Percentiles rank a stretch among this genome's conserved stretches.
These are phyloP conservation scores for Areca catechu DNA, from an alignment of 176 grass and related monocot species.

Conservation along the genomic window DNA sequence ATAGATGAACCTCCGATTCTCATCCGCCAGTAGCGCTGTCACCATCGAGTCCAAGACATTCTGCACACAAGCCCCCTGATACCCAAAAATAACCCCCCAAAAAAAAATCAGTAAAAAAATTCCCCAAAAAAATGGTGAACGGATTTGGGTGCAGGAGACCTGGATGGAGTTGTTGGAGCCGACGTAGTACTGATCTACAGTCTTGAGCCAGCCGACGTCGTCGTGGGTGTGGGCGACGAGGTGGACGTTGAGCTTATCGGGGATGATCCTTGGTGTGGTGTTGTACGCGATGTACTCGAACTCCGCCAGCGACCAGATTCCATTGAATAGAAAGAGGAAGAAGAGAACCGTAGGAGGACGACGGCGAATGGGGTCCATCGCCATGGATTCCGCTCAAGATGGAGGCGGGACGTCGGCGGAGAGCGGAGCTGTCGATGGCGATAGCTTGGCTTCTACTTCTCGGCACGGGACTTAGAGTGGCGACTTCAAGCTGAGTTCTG, in stretches of 20 bases:
- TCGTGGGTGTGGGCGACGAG: conserved; percentile 69
- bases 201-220: conserved; percentile 83
- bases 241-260: conserved; percentile 68
- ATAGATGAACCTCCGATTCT: conserved; percentile 90
- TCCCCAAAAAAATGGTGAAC: neutral
- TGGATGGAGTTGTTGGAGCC: conserved; percentile 82
- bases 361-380: no score
- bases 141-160: conserved; percentile 7
- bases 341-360: neutral
- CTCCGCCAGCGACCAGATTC: conserved; percentile 13
- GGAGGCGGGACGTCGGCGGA: no score
- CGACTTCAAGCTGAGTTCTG: no score
- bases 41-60: conserved; percentile 85
- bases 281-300: conserved; percentile 74
- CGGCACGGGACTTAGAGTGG: no score
- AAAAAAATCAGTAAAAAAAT: conserved; percentile 3
- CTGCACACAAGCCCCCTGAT: conserved; percentile 63
- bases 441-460: no score
- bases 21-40: conserved; percentile 60
- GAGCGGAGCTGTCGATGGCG: no score
- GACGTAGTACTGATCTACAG: conserved; percentile 76
- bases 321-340: neutral
- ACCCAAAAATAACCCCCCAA: neutral
- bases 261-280: conserved; percentile 56
- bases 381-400: no score